Conservation (phyloP, 1,284 basidiomycete species). For the Sporisorium scitamineum region DNA sequence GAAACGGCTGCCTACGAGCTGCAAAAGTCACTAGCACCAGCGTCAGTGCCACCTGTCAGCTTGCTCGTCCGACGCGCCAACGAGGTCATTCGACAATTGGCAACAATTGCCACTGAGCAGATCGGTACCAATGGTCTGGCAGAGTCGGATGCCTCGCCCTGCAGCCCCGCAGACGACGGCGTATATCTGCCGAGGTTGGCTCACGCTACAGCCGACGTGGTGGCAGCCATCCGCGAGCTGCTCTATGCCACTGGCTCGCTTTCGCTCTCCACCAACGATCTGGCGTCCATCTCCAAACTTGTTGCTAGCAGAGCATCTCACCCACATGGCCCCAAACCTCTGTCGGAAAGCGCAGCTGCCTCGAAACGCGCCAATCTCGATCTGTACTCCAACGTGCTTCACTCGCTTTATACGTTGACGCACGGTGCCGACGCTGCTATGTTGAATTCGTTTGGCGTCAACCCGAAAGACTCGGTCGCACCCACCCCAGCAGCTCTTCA, state of each 20-base stretch:
- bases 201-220: constrained; percentile 38
- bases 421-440: constrained; percentile 10
- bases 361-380: constrained; percentile 13
- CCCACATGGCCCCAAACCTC: not conserved
- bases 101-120: constrained; percentile 50
- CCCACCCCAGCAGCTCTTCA: constrained; percentile 59
- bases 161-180: constrained; percentile 16
- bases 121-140: constrained; percentile 48
- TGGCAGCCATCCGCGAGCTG: constrained; percentile 46
- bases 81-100: constrained; percentile 48
- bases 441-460: constrained; percentile 20
- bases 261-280: constrained; percentile 38
- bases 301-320: constrained; percentile 5
- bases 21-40: constrained; percentile 39
- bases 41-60: constrained; percentile 22
- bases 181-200: constrained; percentile 42
- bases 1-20: constrained; percentile 47
- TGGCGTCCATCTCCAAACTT: constrained; percentile 48
- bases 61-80: constrained; percentile 42
- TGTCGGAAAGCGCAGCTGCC: not conserved
- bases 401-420: constrained; percentile 17
- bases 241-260: constrained; percentile 55
- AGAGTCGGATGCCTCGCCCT: constrained; percentile 28
- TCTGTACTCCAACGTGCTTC: constrained; percentile 22
- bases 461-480: constrained; percentile 24